Evolutionary conservation across 108 stramenopile genomes (phyloP).

Genomic region (Nitzschia sp.): DNA sequence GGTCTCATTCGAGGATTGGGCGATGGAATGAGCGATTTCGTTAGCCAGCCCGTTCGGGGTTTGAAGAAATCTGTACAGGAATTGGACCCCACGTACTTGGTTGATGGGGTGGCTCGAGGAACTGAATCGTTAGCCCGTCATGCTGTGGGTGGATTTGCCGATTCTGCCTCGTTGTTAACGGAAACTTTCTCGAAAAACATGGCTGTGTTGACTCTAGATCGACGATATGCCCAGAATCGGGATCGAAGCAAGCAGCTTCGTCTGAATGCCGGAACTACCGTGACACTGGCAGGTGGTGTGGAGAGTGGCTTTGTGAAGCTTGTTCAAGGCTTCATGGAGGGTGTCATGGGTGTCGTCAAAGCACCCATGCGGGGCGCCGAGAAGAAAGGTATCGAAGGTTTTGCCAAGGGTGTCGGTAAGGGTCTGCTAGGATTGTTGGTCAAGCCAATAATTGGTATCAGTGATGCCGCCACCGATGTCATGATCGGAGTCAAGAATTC

Average conservation of each 20-base stretch:
- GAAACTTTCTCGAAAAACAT: slow-evolving; percentile 83
- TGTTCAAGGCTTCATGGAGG: slow-evolving; percentile 75
- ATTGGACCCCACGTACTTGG: slow-evolving; percentile 73
- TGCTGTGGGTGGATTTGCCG: slow-evolving; percentile 88
- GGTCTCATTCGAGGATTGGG: slow-evolving; percentile 84
- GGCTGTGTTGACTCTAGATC: slow-evolving; percentile 84
- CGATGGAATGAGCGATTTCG: slow-evolving; percentile 82
- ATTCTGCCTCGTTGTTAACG: slow-evolving; percentile 79
- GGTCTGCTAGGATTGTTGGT: slow-evolving; percentile 88
- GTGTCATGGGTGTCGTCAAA: slow-evolving; percentile 78
- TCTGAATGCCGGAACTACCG: slow-evolving; percentile 34
- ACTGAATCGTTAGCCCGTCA: slow-evolving; percentile 84
- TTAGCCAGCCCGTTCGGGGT: slow-evolving; percentile 81
- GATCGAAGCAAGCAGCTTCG: slow-evolving; percentile 48
- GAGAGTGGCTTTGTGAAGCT: slow-evolving; percentile 74
- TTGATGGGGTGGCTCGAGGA: slow-evolving; percentile 88
- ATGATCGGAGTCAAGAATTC: slow-evolving; percentile 84
- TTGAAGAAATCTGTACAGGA: slow-evolving; percentile 77
- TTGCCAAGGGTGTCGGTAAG: slow-evolving; percentile 81
- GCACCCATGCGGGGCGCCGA: slow-evolving; percentile 85
- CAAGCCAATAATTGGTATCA: slow-evolving; percentile 92
- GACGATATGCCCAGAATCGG: slow-evolving; percentile 82
- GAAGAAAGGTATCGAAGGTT: slow-evolving; percentile 78
- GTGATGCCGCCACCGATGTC: slow-evolving; percentile 89
- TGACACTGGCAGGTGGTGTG: slow-evolving; percentile 64